Evolutionary conservation across 163 green algal species (phyloP).

Genomic region (Chlorella variabilis): DNA sequence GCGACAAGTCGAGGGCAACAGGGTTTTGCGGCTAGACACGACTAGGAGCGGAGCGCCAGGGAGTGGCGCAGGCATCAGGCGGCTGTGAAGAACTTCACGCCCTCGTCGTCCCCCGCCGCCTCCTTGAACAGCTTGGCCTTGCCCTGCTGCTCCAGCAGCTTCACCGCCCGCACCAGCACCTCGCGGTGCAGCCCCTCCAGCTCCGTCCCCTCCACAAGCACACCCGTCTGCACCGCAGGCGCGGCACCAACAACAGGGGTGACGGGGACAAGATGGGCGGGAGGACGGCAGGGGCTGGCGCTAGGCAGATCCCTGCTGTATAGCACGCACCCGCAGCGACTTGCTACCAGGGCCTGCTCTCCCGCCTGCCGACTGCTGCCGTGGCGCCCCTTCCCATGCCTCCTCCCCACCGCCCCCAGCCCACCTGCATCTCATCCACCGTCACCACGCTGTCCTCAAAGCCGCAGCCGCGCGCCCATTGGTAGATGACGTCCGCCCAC

Average conservation of each 20-base stretch:
- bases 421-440: slow-evolving; percentile 70
- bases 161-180: slow-evolving; percentile 66
- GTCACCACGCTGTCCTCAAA: slow-evolving; percentile 76
- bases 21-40: no score
- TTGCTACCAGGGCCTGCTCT: no score
- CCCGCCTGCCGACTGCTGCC: no score
- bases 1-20: no score
- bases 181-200: slow-evolving; percentile 75
- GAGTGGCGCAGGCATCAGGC: no score
- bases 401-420: background rate
- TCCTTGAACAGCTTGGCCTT: slow-evolving; percentile 80
- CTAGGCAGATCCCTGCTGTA: no score
- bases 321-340: no score
- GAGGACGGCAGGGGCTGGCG: background rate
- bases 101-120: slow-evolving; percentile 68
- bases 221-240: background rate
- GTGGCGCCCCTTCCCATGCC: no score
- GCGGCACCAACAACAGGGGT: background rate
- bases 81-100: slow-evolving; percentile 75
- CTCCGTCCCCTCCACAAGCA: slow-evolving; percentile 62
- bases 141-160: slow-evolving; percentile 70
- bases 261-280: background rate
- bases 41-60: no score
- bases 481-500: slow-evolving; percentile 67
- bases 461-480: slow-evolving; percentile 62